A percentile compares a stretch with the other conserved stretches of the same genome.
Evolutionary conservation across 1,139 yeast species (phyloP).

Genomic region (Lodderomyces elongisporus): DNA sequence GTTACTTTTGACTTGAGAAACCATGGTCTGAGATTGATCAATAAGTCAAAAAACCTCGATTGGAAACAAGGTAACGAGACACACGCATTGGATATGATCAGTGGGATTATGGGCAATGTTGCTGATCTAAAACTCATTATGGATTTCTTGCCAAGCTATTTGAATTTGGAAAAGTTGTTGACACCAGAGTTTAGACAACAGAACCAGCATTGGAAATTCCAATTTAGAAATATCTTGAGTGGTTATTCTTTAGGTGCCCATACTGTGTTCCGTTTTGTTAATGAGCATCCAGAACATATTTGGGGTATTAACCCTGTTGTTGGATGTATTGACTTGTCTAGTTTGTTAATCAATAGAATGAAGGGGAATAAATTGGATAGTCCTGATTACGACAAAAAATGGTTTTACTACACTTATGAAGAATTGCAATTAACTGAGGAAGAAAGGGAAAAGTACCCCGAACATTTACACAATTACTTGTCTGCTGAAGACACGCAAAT

Average conservation of each 20-base stretch:
- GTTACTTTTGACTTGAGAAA: conserved; percentile 57
- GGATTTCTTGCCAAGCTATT: conserved; percentile 44
- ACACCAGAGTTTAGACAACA: conserved; percentile 18
- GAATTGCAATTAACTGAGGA: conserved; percentile 29
- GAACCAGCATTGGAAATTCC: conserved; percentile 15
- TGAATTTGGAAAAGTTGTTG: conserved; percentile 30
- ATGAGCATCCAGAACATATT: conserved; percentile 33
- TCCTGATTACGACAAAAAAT: conserved; percentile 21
- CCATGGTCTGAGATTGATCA: conserved; percentile 50
- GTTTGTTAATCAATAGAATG: conserved; percentile 38
- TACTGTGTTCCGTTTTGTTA: conserved; percentile 45
- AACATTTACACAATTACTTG: conserved; percentile 31
- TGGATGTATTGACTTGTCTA: conserved; percentile 42
- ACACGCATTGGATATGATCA: conserved; percentile 53
- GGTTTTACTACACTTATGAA: conserved; percentile 31
- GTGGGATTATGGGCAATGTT: conserved; percentile 47
- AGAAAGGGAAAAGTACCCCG: conserved; percentile 29
- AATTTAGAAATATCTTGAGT: conserved; percentile 33
- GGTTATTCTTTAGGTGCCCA: conserved; percentile 67
- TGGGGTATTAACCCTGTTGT: conserved; percentile 42
- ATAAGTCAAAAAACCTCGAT: conserved; percentile 28
- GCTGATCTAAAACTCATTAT: conserved; percentile 45
- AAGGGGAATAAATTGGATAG: conserved; percentile 15
- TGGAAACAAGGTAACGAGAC: conserved; percentile 46
- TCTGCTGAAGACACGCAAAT: conserved; percentile 26